Evolutionary conservation across 306 rosid genomes (phyloP), one percentile per base, ranked within the genome.

Genomic region (Sphenostylis stenocarpa): DNA sequence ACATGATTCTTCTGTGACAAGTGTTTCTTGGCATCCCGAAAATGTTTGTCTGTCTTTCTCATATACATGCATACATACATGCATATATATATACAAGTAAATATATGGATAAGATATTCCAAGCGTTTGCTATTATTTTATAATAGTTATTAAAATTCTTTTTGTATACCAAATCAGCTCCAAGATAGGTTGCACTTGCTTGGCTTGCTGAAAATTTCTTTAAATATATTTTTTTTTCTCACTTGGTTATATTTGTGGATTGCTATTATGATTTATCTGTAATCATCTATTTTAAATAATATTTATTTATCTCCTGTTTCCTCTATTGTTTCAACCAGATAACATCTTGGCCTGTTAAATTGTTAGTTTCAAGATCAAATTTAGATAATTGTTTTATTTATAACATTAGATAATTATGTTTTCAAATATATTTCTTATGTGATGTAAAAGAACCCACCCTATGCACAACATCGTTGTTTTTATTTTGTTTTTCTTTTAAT

Each of bases 11-110:
- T 95, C 97, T 34, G 97, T 95, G 82, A 95, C 97, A 26, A 84
- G 87, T 80, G 97, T 95, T 57, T 93, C 97, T 81, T 95, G 99
- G 97, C 97, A 95, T 87, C 97, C 99, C 7, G 63, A 92, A 84
- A 95, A 95, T 89, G 99, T 93, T 66, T 5, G 93, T 77, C 78
- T 44, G 52, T 70, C 78, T 69, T 41, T 71, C 39, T 70, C 67
- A 44, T 41, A 55, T 47, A 17, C 33, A 21, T 28, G 9, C 56
- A 19, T 33, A 33, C 10, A 56, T 24, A 2, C 2, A 56, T 28
- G 13, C 17, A 56, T 56, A 56, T 7, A 56, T 7, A 0, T 6
- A 31, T 10, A 9, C 11, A 20, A 11, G 10, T 21, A 56, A 12
- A 20, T 52, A 8, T 1, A 26, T 28, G 7, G 5, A 60, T 29